phyloP scores from a whole-genome alignment of 2,329 filamentous ascomycete genomes.

The Didymella segeticola region DNA sequence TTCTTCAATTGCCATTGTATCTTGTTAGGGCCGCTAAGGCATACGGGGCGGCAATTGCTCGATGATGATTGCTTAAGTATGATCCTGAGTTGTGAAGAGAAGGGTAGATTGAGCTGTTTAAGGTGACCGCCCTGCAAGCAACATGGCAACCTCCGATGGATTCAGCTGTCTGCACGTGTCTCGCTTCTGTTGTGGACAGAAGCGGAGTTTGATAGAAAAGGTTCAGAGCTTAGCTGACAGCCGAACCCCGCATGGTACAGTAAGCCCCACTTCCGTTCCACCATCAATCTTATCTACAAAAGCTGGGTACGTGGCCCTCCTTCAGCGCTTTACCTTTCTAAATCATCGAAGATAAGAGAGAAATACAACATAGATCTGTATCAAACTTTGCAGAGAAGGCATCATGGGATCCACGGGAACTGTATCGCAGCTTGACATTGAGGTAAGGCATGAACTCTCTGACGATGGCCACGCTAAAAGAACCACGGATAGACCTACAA shows the following conservation, averaged over 20 bases:
- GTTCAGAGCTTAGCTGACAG: neutral
- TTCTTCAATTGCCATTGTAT: no score
- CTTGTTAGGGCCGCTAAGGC: no score
- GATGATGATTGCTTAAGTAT: no score
- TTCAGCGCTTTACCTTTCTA: neutral
- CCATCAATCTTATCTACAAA: neutral
- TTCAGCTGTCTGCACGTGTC: no score
- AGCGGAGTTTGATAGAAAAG: neutral
- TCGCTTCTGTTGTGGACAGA: neutral
- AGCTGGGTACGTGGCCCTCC: neutral
- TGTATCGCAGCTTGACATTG: constrained; percentile 11
- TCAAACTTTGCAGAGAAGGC: neutral
- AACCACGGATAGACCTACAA: constrained; percentile 15
- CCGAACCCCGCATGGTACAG: constrained; percentile 10
- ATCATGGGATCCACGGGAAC: neutral
- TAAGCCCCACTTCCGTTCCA: constrained; percentile 1
- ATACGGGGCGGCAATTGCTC: no score
- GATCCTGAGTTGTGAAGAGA: no score
- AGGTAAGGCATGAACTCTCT: constrained; percentile 3
- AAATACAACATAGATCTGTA: neutral
- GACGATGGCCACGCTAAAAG: neutral
- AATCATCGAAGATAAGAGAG: neutral
- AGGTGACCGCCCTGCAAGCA: no score
- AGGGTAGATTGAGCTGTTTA: no score
- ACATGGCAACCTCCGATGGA: no score